Base-by-base conservation (phyloP, 768 basidiomycete genomes). In the Leucogyrophana mollusca region DNA sequence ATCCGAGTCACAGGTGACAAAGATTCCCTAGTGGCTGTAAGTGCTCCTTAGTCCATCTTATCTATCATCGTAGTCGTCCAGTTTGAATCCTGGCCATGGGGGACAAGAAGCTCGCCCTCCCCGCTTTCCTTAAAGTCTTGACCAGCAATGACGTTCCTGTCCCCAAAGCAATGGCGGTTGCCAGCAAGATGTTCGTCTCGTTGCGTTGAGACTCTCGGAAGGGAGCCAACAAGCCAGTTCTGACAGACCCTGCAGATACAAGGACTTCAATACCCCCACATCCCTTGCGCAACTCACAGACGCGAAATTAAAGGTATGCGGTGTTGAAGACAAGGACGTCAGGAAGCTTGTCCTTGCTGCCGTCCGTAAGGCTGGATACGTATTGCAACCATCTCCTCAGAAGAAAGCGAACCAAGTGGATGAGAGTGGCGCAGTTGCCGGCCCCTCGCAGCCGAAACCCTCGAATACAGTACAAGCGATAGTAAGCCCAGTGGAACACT, bases 81-180 rank as follows among this genome's bases (percentile, higher is more conserved):
- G 14, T 11, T 22, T 23, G 38, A 23, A 40, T 13, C 7, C 18
- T 4, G 9, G 14, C 35, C 30, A 46, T 42, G 43, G 38, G 58
- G 40, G 49, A 69, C 20, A 54, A 56, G 45, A 83, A 83, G 46
- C 69, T 91, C 9, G 60, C 82, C 20, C 60, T 91, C 7, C 83
- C 85, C 3, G 70, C 69, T 17, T 90, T 86, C 57, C 68, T 91
- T 20, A 83, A 89, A 61, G 52, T 85, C 9, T 68, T 90, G 20
- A 82, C 83, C 6, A 68, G 56, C 37, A 77, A 78, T 47, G 72
- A 76, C 57, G 62, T 90, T 1, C 65, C 82, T 1, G 71, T 86
- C 45, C 57, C 73, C 25, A 81, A 83, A 52, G 87, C 89, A 11
- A 90, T 93, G 75, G 65, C 72, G 11, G 64, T 87, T 20, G 77